Conservation (phyloP, 495 filamentous ascomycete genomes). For the Immersiella caudata region DNA sequence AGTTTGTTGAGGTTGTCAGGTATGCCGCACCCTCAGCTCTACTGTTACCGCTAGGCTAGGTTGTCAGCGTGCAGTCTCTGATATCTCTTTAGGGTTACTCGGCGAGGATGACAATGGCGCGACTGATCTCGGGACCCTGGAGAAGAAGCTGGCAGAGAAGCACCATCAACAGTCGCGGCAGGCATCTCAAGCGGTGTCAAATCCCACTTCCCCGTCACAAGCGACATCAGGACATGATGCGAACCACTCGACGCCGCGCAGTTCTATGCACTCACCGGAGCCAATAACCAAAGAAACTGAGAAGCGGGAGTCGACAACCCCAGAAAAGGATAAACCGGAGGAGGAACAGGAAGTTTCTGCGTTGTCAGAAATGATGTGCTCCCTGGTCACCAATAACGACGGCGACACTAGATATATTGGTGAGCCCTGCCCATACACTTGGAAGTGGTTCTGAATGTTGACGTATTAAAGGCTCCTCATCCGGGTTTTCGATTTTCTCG, state of each 20-base stretch:
- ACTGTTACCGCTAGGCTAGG: neutral
- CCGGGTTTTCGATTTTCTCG: conserved; percentile 92
- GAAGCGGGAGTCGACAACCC: conserved; percentile 39
- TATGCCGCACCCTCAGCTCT: conserved; percentile 15
- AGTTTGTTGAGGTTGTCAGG: conserved; percentile 84
- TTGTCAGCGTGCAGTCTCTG: conserved; percentile 5
- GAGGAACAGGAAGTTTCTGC: conserved; percentile 90
- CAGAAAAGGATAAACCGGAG: conserved; percentile 42
- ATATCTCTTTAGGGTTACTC: conserved; percentile 58
- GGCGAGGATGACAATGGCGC: conserved; percentile 82
- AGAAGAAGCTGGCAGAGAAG: conserved; percentile 78
- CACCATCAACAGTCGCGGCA: conserved; percentile 50
- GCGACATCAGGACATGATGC: conserved; percentile 46
- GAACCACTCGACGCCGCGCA: conserved; percentile 61
- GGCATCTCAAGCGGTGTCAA: conserved; percentile 46
- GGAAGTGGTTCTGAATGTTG: conserved; percentile 1
- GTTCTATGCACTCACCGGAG: conserved; percentile 62
- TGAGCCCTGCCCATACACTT: conserved; percentile 43
- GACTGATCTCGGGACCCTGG: conserved; percentile 85
- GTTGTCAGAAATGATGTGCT: conserved; percentile 98
- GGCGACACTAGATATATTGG: conserved; percentile 97
- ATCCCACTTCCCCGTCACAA: conserved; percentile 51
- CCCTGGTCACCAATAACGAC: conserved; percentile 93
- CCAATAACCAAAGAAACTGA: conserved; percentile 54
- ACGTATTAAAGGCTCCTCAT: conserved; percentile 76